Evolutionary conservation across 2,329 filamentous ascomycete species (phyloP), one percentile per base, ranked within the genome.

Genomic region (Ophiostoma piceae): DNA sequence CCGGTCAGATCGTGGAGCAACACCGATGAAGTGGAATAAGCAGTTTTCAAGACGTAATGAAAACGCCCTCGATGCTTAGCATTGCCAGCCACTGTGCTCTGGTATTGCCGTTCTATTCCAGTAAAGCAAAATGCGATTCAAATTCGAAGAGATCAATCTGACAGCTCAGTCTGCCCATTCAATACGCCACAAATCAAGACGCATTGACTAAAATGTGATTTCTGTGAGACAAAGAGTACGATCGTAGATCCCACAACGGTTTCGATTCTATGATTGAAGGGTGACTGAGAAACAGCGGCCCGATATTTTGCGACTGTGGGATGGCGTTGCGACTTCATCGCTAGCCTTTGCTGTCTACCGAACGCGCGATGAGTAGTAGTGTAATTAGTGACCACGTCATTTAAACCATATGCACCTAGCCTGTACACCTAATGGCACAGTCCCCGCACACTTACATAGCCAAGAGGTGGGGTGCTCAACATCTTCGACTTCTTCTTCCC

Each of bases 391-490:
- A 11, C 32, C n/a, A 39, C 19, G 32, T 19, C 62, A 11, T 19
- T n/a, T 0, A 16, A 35, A 1, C 4, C 3, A 29, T n/a, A 9
- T 2, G 3, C 2, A 29, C 7, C 60, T 64, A 64, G 60, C 19
- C 32, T 19, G 19, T 16, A n/a, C 35, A 3, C 4, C 62, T 65
- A 65, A 22, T 22, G 1, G 22, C 62, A 65, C 62, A 22, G 62
- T 22, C 19, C 12, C 29, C 29, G 3, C 35, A 22, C 62, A 65
- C 62, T 39, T 65, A 41, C 39, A 65, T 22, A 41, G 62, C 62
- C 62, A 65, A 65, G 62, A 65, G 62, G 62, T 65, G 62, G 62
- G 62, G 62, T 65, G 32, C 9, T 22, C 62, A 14, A 65, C 62
- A 39, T 39, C 62, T 65, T 35, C 62, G 9, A 32, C 60, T 64